Evolutionary conservation across 1,284 basidiomycete genomes (phyloP), one percentile per base, ranked within the genome.

Genomic region (Amylostereum areolatum): DNA sequence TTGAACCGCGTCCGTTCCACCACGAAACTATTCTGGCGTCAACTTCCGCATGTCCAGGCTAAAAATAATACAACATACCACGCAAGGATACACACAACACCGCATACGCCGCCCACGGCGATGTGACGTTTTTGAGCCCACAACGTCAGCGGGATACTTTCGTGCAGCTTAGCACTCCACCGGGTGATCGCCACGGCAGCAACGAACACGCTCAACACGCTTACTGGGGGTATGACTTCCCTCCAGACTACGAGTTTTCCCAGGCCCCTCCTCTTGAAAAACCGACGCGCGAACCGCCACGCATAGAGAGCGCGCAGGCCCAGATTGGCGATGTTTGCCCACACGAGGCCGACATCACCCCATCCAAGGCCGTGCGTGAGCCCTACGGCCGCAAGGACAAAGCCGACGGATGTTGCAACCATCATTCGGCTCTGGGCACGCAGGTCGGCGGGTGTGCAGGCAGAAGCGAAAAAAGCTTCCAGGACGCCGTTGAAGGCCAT

Each of bases 401-500:
- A 89, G 4, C 76, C 60, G 2, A 70, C 56, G 0, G 87, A 87
- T 62, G 88, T 89, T 1, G 66, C 67, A 12, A 80, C 71, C 78
- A 92, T 85, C 80, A 81, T 87, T 12, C 63, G 70, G 55, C 82
- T 86, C 62, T 92, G 89, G 5, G 62, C 62, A 45, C 73, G 78
- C 4, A 94, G 66, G 62, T 90, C 85, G 2, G 64, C 57, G 0
- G 81, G 72, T 2, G 74, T 73, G 3, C 91, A 89, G 1, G 84
- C 83, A 46, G 90, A 88, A 2, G 89, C 81, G 56, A 94, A 76
- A 67, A 95, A 95, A 0, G 92, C 89, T 64, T 97, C 94, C 25
- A 95, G 71, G 1, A 89, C 80, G 3, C 94, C 94, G 62, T 97
- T 97, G 56, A 91, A 69, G 3, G 89, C 89, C 58, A 97, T 77